Base-by-base conservation (phyloP, 768 basidiomycete species). In the Suillus tomentosus region DNA sequence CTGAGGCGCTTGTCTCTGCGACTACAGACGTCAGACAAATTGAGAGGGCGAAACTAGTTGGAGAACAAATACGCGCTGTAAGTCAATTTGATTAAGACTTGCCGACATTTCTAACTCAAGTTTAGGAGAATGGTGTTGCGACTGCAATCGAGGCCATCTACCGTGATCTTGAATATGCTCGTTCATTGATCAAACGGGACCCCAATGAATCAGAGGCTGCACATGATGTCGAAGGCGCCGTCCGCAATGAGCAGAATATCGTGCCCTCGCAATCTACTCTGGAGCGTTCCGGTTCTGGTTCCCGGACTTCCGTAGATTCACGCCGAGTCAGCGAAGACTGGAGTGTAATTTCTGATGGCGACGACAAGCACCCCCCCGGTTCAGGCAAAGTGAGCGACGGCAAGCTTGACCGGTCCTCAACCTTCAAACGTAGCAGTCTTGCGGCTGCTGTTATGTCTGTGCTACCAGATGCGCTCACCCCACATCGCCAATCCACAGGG, bases 101-200 rank as follows among this genome's bases (percentile, higher is more conserved):
- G 1, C 27, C 36, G 10, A 34, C 42, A 36, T 14, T 36, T 66
- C 11, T 63, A 45, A 62, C 58, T 64, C 10, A 22, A n/a, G 50
- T 60, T 22, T 71, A 96, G 94, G 96, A 99, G 80, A 89, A 95
- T 66, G 96, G 96, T n/a, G 95, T 98, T 2, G 84, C 86, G 1
- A 94, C 86, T 39, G 97, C 97, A 17, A 90, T 98, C 64, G 96
- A 99, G 76, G 88, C 91, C 34, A 95, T 99, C 67, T 99, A 99
- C 73, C 88, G 97, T 54, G 96, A 99, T 73, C 78, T 99, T 62
- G 96, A 99, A 66, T 98, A 98, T 74, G 94, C 96, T 42, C 87
- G 91, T 42, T 90, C 91, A 9, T 78, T 97, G 58, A 87, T 98
- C 68, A 96, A 94, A 73, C 85, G 83, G 39, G 72, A 73, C 17